phyloP scores from a whole-genome alignment of 2,329 filamentous ascomycete genomes.

The Aureobasidium sp. region DNA sequence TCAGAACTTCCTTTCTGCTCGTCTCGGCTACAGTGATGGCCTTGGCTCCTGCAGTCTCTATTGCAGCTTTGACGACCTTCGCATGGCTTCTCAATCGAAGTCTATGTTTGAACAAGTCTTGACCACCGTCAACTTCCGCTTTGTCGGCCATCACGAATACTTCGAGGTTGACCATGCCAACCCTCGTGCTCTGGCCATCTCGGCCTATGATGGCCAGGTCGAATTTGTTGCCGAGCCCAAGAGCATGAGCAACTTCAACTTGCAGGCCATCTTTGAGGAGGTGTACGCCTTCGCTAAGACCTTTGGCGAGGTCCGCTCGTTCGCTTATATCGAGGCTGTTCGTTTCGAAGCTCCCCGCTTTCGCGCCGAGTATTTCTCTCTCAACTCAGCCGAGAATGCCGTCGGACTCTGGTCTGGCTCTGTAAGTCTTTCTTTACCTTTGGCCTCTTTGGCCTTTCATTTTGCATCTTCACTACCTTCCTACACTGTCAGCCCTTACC shows the following conservation, averaged over 20 bases:
- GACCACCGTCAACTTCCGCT: constrained; percentile 10
- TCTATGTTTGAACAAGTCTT: constrained; percentile 18
- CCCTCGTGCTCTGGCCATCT: constrained; percentile 7
- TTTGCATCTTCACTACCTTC: background rate
- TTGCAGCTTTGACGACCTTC: constrained; percentile 35
- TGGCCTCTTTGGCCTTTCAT: too few relatives aligned
- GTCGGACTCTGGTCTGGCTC: too few relatives aligned
- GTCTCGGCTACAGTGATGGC: background rate
- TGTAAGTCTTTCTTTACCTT: background rate
- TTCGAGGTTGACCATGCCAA: background rate
- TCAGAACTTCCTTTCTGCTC: too few relatives aligned
- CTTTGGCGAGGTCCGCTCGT: constrained; percentile 24
- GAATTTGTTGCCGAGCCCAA: constrained; percentile 20
- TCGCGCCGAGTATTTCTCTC: constrained; percentile 26
- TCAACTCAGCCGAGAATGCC: constrained; percentile 21
- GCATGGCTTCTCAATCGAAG: constrained; percentile 24
- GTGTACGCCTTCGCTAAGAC: constrained; percentile 19
- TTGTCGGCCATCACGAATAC: constrained; percentile 19
- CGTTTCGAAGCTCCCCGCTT: constrained; percentile 21
- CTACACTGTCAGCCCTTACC: background rate
- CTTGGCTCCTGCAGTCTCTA: constrained; percentile 13
- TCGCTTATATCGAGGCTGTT: constrained; percentile 16
- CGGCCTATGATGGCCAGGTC: constrained; percentile 26
- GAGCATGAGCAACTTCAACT: constrained; percentile 18
- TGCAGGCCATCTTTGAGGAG: constrained; percentile 8